Percentiles rank a stretch among this genome's conserved stretches.
Conservation (phyloP, 2,329 filamentous ascomycete genomes). For the Macrophomina phaseolina region DNA sequence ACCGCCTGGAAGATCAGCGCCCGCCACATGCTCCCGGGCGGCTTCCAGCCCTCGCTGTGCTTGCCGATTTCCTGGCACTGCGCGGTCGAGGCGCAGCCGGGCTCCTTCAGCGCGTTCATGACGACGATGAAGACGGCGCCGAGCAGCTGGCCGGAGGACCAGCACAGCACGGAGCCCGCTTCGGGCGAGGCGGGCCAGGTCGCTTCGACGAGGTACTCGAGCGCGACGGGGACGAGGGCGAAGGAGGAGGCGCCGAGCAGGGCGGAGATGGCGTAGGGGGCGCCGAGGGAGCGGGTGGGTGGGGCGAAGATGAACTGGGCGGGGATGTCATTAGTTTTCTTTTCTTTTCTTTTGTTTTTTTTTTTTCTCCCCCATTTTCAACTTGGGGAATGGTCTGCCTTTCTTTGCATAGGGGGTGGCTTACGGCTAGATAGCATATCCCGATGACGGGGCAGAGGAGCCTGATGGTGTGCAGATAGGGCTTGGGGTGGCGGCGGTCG, state of each 20-base stretch:
- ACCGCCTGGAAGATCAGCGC: constrained; percentile 82
- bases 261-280: constrained; percentile 76
- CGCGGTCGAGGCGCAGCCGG: constrained; percentile 34
- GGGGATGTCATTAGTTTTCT: too few relatives aligned
- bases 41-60: constrained; percentile 43
- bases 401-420: too few relatives aligned
- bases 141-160: constrained; percentile 84
- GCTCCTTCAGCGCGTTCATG: constrained; percentile 73
- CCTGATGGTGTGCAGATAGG: constrained; percentile 76
- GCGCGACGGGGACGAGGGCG: constrained; percentile 77
- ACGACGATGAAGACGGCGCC: constrained; percentile 85
- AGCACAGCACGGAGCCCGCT: constrained; percentile 80
- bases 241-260: constrained; percentile 82
- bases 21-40: constrained; percentile 74
- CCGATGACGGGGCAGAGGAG: constrained; percentile 76
- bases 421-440: constrained; percentile 67
- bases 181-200: constrained; percentile 87
- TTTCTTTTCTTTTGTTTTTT: too few relatives aligned
- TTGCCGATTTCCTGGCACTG: constrained; percentile 35
- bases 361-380: too few relatives aligned
- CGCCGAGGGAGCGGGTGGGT: constrained; percentile 62
- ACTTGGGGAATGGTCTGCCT: too few relatives aligned
- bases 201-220: constrained; percentile 87
- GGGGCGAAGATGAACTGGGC: constrained; percentile 77
- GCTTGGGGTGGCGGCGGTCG: constrained; percentile 73